Percentiles rank a stretch among this genome's conserved stretches.
Evolutionary conservation across 2,329 filamentous ascomycete species (phyloP).

Genomic region (Penicillium sclerotigenum): DNA sequence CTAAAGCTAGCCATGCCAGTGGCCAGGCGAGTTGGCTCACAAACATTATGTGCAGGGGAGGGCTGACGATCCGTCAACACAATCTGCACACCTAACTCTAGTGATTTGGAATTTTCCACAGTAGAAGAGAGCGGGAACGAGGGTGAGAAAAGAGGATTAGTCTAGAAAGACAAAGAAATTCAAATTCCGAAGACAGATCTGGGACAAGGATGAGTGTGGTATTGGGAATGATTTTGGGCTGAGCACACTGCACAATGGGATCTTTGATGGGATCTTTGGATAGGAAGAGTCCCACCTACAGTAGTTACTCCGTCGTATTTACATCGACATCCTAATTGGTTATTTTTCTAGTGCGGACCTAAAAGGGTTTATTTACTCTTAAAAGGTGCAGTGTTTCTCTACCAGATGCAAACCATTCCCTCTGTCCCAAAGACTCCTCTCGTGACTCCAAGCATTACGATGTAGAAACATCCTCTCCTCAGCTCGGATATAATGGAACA

Average conservation of each 20-base stretch:
- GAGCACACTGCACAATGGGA: not conserved
- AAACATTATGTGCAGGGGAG: conserved; percentile 7
- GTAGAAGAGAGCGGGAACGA: not conserved
- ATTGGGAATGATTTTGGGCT: not conserved
- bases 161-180: conserved; percentile 1
- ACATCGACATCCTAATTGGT: not conserved
- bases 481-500: not conserved
- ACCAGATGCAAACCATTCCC: not conserved
- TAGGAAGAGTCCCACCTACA: not conserved
- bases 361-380: too few species aligned
- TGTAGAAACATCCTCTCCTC: not conserved
- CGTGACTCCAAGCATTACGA: not conserved
- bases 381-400: not conserved
- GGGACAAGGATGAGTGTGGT: not conserved
- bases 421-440: not conserved
- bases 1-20: conserved; percentile 5
- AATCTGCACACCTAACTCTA: not conserved
- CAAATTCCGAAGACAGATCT: not conserved
- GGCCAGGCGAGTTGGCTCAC: not conserved
- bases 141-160: not conserved
- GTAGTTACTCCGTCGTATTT: not conserved
- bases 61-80: not conserved
- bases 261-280: not conserved
- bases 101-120: not conserved
- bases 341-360: not conserved